Evolutionary conservation across 768 basidiomycete species (phyloP).

Genomic region (Suillus fuscotomentosus): DNA sequence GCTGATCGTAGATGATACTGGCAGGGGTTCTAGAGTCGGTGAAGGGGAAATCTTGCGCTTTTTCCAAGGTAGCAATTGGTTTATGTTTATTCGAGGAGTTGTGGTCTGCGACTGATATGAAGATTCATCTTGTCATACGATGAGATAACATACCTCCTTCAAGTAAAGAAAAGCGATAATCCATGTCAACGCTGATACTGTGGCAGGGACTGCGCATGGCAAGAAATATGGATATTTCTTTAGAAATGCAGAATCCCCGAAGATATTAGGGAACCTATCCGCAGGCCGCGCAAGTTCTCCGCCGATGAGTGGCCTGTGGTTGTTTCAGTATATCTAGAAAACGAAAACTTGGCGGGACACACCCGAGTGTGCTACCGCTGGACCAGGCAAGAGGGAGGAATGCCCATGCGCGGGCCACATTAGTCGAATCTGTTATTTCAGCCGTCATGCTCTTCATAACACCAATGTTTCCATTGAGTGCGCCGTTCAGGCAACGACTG

Average conservation of each 20-base stretch:
- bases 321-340: conserved; percentile 5
- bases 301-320: conserved; percentile 63
- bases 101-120: background rate
- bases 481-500: conserved; percentile 46
- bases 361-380: conserved; percentile 43
- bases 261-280: conserved; percentile 61
- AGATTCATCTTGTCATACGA: background rate
- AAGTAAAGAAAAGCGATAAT: conserved; percentile 49
- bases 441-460: conserved; percentile 46
- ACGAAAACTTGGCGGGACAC: conserved; percentile 11
- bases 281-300: conserved; percentile 62
- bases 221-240: conserved; percentile 71
- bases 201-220: conserved; percentile 63
- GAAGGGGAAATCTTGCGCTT: background rate
- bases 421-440: conserved; percentile 40
- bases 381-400: conserved; percentile 55
- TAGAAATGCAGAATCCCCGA: conserved; percentile 57
- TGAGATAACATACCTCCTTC: conserved; percentile 42
- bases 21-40: background rate
- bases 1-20: background rate
- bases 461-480: conserved; percentile 56
- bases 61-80: background rate
- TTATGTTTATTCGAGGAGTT: background rate
- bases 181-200: conserved; percentile 50
- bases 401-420: conserved; percentile 44